Base-by-base conservation (phyloP, 2,329 filamentous ascomycete genomes). In the Fusarium oxysporum region DNA sequence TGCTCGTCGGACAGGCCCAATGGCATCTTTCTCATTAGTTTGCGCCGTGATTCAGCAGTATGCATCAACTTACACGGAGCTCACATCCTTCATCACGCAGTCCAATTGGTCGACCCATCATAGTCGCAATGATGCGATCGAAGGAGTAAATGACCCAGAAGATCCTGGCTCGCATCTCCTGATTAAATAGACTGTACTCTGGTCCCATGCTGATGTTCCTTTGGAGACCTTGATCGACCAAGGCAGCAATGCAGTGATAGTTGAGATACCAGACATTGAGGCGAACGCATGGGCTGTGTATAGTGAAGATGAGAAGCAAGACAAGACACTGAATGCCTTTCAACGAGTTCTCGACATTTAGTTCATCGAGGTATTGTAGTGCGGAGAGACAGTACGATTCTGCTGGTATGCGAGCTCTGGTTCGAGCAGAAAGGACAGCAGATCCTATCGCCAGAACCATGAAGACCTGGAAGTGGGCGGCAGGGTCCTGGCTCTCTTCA, bases 51-150 rank as follows among this genome's bases (percentile, higher is more conserved):
- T 5, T 8, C 2, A 38, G 3, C 6, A 11, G 5, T 3, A 12
- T 19, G 2, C 4, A 8, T 6, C 2, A 6, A 71, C 81, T 75
- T 70, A 87, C 86, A 40, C 86, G 78, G 21, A 88, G 78, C 21
- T 89, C 87, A 44, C 87, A 88, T 0, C 85, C 87, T 69, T 89
- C 87, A 50, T 89, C 87, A 50, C 87, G 80, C 4, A 89, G 73
- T 0, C 87, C 87, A 56, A 89, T 87, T 0, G 87, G 87, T 2
- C 87, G 81, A 1, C 87, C 87, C 86, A 89, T 87, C 79, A 87
- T 88, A 0, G 86, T 89, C 6, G 85, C 85, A 38, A 89, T 80
- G 1, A 82, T 84, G 19, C 87, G 81, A 62, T 89, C 87, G 8
- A 89, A 80, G 0, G 81, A 85, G 32, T 87, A 86, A 7, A 87